Conservation (phyloP, 2,329 filamentous ascomycete species). For the Hymenoscyphus albidus region DNA sequence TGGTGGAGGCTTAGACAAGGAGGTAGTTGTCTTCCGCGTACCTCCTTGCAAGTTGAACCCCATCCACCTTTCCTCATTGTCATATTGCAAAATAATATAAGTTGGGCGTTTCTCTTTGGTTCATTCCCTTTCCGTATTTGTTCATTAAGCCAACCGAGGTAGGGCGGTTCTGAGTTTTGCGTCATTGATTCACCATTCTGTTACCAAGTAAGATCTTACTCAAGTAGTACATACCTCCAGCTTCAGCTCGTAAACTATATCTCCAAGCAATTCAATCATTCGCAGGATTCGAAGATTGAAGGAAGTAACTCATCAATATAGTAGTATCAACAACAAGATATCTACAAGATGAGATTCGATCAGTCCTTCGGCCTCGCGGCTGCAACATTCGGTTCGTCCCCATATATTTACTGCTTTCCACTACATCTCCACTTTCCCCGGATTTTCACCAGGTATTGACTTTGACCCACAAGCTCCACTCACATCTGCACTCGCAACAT, state of each 20-base stretch:
- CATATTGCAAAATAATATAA: neutral
- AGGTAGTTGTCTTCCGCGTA: neutral
- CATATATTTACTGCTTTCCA: neutral
- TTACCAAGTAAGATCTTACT: neutral
- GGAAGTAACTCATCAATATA: neutral
- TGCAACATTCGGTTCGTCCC: neutral
- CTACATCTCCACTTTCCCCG: neutral
- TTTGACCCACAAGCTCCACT: slow-evolving; percentile 11
- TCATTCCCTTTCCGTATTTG: neutral
- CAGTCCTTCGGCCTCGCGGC: neutral
- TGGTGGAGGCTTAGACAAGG: slow-evolving; percentile 2
- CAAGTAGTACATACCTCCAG: neutral
- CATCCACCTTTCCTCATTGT: neutral
- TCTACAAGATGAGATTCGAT: slow-evolving; percentile 2
- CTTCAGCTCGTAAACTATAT: neutral
- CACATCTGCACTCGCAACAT: slow-evolving; percentile 22
- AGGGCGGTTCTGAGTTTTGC: neutral
- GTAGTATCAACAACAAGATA: neutral
- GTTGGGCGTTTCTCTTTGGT: neutral
- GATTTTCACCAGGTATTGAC: neutral
- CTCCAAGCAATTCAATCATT: neutral
- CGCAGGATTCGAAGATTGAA: neutral
- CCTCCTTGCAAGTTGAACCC: neutral
- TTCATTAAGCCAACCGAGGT: slow-evolving; percentile 1
- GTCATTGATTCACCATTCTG: neutral